Evolutionary conservation across 148 eudicot species (phyloP), one percentile per base, ranked within the genome.

Genomic region (Arbutus unedo): DNA sequence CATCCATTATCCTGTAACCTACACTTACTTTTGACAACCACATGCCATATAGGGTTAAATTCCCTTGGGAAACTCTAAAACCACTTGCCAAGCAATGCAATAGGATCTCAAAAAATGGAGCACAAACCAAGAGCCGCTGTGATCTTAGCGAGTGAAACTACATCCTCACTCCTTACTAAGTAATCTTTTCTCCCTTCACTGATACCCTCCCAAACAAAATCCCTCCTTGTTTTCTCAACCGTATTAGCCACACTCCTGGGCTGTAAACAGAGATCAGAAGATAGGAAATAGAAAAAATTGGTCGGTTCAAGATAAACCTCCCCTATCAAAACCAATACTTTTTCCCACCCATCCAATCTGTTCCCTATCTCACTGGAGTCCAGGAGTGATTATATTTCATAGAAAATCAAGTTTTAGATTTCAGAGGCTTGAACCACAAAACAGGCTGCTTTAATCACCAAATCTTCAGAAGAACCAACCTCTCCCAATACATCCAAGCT

Each of bases 71-170:
- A 11, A 31, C 74, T 15, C 74, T 41, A 70, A 13, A 70, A 70
- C 74, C 74, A 70, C 74, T 70, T 70, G 11, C 74, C 74, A 19
- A 47, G 77, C 4, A 74, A 74, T 6, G 44, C 2, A 74, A 74
- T 45, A 45, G 6, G 44, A 68, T 74, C 4, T 38, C 18, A 7
- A 38, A 38, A 3, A 38, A 14, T 38, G 73, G 16, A 67, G 3
- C 16, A 4, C 19, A 68, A 38, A 38, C 18, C 11, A 38, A 67
- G 73, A 68, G 18, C 18, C 72, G n/a, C 14, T 41, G 19, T 16
- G n/a, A 9, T 38, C 49, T 43, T 70, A 47, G 23, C 6, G 11
- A 45, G 71, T 25, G 53, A 73, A 47, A 44, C 25, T 73, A 73
- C 53, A 66, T 66, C 71, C 44, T 66, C 44, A 10, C 31, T 25